Base-by-base conservation (phyloP, 768 basidiomycete genomes). In the Leccinum broughii region DNA sequence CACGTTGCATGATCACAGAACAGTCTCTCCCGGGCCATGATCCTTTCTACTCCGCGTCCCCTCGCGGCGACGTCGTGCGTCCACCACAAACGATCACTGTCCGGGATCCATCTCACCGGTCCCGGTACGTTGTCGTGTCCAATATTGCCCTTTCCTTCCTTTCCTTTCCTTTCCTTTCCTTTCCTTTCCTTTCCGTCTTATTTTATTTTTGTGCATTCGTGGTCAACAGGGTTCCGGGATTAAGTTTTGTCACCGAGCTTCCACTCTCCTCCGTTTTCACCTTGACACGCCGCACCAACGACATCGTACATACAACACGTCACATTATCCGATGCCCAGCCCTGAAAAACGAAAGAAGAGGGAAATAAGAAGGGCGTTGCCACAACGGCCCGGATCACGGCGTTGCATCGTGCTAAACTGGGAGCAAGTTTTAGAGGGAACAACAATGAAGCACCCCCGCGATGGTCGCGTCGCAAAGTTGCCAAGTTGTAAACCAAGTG, bases 41-140 rank as follows among this genome's bases (percentile, higher is more conserved):
- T 15, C 8, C 26, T 13, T 24, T 26, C 49, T 24, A 14, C 26
- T 51, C 50, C 49, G 26, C 15, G 26, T 51, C 28, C 22, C 51
- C 55, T 62, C 55, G 48, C 39, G 51, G 60, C 52, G 55, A 57
- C 26, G 7, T 56, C 46, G 51, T 41, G 35, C 39, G 24, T 41
- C 22, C 4, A 41, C 26, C 11, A 24, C 26, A 7, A 28, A 39
- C 22, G 37, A 20, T 10, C 13, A 39, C 35, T 44, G 5, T 41
- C 28, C 51, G 50, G 24, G 58, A 49, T 17, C 30, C 30, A 11
- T 51, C 35, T 32, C 22, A 30, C 32, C 6, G 14, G 41, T 44
- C 41, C 41, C 41, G 41, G 41, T 44, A 20, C n/a, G n/a, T 44
- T n/a, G 41, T 44, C n/a, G n/a, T n/a, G n/a, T 44, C 10, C 17